These are phyloP conservation scores for Neurospora sp. DNA, from an alignment of 2,329 filamentous ascomycete species.

Conservation along the genomic window DNA sequence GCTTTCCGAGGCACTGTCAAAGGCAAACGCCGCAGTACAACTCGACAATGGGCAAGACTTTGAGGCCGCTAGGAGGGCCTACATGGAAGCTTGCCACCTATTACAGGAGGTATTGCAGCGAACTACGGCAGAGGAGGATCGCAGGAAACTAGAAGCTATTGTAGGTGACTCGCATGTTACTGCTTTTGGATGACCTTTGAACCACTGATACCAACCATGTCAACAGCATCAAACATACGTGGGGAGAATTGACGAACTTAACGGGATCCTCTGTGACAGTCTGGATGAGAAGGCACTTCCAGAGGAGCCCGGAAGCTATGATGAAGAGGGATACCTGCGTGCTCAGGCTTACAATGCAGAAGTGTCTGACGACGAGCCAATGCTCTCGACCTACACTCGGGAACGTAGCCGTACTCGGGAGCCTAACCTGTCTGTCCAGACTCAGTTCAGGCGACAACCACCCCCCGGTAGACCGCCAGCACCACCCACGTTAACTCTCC, in stretches of 20 bases:
- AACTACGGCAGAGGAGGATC: slow-evolving; percentile 78
- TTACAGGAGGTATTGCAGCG: slow-evolving; percentile 79
- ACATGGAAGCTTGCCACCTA: slow-evolving; percentile 80
- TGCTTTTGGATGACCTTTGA: slow-evolving; percentile 4
- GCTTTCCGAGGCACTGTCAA: slow-evolving; percentile 89
- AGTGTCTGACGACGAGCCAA: background rate
- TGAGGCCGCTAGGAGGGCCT: slow-evolving; percentile 81
- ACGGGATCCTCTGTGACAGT: slow-evolving; percentile 54
- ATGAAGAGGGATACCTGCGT: slow-evolving; percentile 24
- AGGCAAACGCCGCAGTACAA: slow-evolving; percentile 90
- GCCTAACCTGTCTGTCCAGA: slow-evolving; percentile 3
- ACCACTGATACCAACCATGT: slow-evolving; percentile 15
- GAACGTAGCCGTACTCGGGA: slow-evolving; percentile 4
- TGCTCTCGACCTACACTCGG: background rate
- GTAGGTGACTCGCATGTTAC: slow-evolving; percentile 44
- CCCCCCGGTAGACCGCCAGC: slow-evolving; percentile 2
- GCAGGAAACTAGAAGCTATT: slow-evolving; percentile 85
- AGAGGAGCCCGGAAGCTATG: slow-evolving; percentile 54
- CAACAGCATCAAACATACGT: slow-evolving; percentile 77
- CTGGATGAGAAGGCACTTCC: slow-evolving; percentile 68
- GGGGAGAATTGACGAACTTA: slow-evolving; percentile 78
- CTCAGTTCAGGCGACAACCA: slow-evolving; percentile 9
- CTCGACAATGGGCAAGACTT: slow-evolving; percentile 95
- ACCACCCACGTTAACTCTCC: slow-evolving; percentile 14
- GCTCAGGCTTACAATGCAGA: background rate